These are phyloP conservation scores for Melanomma pulvis-pyrius DNA, from an alignment of 495 filamentous ascomycete genomes.

Conservation along the genomic window DNA sequence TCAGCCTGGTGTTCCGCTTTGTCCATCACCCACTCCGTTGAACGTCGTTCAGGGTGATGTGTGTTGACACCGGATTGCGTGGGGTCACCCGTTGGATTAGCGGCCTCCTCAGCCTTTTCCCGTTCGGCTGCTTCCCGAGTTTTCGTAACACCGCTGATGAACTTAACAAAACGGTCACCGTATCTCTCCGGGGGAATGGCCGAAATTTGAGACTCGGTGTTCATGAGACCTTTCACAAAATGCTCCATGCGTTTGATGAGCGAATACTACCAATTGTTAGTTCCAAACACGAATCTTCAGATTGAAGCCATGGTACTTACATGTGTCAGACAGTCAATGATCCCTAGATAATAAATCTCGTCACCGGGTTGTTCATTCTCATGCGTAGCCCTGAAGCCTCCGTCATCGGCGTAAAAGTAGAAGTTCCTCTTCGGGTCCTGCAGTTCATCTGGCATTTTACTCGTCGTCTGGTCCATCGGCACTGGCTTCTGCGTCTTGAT, in stretches of 20 bases:
- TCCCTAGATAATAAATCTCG: conserved; percentile 95
- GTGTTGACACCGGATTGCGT: conserved; percentile 48
- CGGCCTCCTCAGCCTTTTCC: conserved; percentile 49
- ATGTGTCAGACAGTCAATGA: conserved; percentile 97
- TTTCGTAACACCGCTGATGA: conserved; percentile 89
- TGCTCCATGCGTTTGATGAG: conserved; percentile 86
- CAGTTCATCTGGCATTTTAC: conserved; percentile 87
- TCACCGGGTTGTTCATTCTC: conserved; percentile 83
- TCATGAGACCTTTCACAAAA: conserved; percentile 88
- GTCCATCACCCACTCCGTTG: conserved; percentile 57
- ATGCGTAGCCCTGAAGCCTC: conserved; percentile 90
- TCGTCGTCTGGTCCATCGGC: conserved; percentile 77
- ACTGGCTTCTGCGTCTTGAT: conserved; percentile 91
- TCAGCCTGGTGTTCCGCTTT: conserved; percentile 54
- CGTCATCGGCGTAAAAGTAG: conserved; percentile 91
- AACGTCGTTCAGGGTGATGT: conserved; percentile 47
- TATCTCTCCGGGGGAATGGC: conserved; percentile 91
- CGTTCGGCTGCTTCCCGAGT: conserved; percentile 75
- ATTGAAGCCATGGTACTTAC: conserved; percentile 55
- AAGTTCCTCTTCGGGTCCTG: conserved; percentile 66
- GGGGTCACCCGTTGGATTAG: conserved; percentile 35
- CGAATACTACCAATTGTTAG: conserved; percentile 64
- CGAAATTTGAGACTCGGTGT: conserved; percentile 82
- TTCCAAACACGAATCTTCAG: conserved; percentile 2
- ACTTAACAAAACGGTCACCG: conserved; percentile 90